These are phyloP conservation scores for Guyanaporus albipodus DNA, from an alignment of 768 basidiomycete genomes.

Conservation along the genomic window DNA sequence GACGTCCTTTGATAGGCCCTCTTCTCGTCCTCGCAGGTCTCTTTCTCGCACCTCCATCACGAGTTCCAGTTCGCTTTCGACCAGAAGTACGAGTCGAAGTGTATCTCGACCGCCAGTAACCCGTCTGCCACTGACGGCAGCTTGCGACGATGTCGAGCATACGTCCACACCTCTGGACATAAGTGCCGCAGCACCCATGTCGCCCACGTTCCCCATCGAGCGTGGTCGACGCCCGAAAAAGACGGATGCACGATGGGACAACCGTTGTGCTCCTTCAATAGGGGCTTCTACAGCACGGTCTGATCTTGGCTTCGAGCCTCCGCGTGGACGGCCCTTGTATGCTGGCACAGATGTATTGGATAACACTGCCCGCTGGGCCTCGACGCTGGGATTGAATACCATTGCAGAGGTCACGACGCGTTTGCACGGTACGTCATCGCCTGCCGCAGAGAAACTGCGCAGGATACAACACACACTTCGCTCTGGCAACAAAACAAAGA, in stretches of 20 bases:
- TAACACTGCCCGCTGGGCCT: conserved; percentile 30
- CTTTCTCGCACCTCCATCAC: conserved; percentile 46
- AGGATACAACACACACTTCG: conserved; percentile 10
- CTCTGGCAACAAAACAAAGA: neutral
- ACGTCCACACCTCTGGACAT: conserved; percentile 26
- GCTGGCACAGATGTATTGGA: conserved; percentile 22
- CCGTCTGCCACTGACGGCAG: conserved; percentile 22
- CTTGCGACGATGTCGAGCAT: conserved; percentile 25
- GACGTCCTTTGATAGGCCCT: conserved; percentile 10
- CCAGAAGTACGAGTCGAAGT: conserved; percentile 39
- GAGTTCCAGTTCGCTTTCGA: conserved; percentile 37
- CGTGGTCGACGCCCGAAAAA: conserved; percentile 29
- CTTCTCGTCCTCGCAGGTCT: conserved; percentile 40
- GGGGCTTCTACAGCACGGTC: conserved; percentile 24
- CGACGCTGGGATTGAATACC: conserved; percentile 15
- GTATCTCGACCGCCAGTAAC: conserved; percentile 36
- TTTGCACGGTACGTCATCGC: conserved; percentile 11
- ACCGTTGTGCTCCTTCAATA: conserved; percentile 22
- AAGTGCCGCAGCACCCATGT: conserved; percentile 19
- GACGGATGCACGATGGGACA: conserved; percentile 2
- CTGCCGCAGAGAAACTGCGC: conserved; percentile 21
- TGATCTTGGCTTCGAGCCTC: conserved; percentile 19
- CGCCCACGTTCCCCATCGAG: conserved; percentile 22
- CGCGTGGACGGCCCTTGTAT: conserved; percentile 18
- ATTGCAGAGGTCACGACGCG: conserved; percentile 22